Evolutionary conservation across 768 basidiomycete genomes (phyloP), one percentile per base, ranked within the genome.

Genomic region (Kwoniella heveanensis): DNA sequence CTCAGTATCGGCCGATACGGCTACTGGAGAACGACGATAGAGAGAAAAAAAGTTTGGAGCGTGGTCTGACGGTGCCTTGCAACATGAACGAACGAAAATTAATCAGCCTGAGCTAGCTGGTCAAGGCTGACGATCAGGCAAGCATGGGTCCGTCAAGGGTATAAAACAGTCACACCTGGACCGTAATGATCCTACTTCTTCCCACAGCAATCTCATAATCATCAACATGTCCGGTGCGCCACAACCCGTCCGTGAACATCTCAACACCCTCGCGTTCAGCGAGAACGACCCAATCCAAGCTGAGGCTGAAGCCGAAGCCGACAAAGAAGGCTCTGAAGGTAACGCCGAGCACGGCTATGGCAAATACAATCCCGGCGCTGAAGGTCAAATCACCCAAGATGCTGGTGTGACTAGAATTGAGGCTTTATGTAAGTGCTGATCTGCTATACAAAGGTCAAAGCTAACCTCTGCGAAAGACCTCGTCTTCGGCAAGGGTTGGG

Each of bases 391-490:
- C 24, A 47, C 49, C 15, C 68, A 70, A 49, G 64, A 72, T 25
- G 54, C 32, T 19, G 73, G 73, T 64, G 73, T 75, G 22, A 67
- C 71, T 25, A 59, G 66, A 54, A 75, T 75, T 49, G 73, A 75
- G 56, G 69, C 73, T 12, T 55, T 75, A 12, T 75, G 72, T 74
- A 65, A 58, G 55, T 56, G 66, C 68, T 54, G 46, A 66, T 65
- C 10, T 36, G 15, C 0, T 17, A 10, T 19, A 44, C 6, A 17
- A 44, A 3, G 3, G 39, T 3, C 8, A 3, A 44, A 44, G 39
- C 39, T 44, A 54, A 25, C 47, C 51, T 1, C 3, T 30, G 22
- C 10, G 36, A 24, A 17, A 52, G 50, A 51, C 50, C 39, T n/a
- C 25, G 26, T 24, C 24, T 37, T 44, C 13, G 17, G 32, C 9